Conservation (phyloP, 2,329 filamentous ascomycete genomes). For the Epichloe hybrida region DNA sequence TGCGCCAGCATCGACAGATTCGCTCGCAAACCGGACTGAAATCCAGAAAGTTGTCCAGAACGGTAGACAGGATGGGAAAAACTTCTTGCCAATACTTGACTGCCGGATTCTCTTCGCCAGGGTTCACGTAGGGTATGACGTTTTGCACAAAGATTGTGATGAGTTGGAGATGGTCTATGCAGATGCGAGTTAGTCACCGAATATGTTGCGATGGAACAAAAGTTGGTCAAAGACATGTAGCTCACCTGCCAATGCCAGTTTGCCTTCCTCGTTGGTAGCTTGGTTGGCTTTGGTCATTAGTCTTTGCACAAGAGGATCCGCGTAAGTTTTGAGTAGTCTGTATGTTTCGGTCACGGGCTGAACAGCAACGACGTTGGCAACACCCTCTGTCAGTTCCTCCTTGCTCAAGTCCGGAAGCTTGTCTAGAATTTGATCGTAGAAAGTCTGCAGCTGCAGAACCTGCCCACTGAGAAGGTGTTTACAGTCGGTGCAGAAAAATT, state of each 20-base stretch:
- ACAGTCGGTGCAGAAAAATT: slow-evolving; percentile 95
- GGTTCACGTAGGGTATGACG: slow-evolving; percentile 60
- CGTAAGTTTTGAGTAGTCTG: slow-evolving; percentile 78
- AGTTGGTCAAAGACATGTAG: not conserved
- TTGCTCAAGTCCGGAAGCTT: slow-evolving; percentile 75
- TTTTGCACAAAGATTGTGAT: slow-evolving; percentile 80
- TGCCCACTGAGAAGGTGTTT: slow-evolving; percentile 72
- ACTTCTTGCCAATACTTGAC: slow-evolving; percentile 96
- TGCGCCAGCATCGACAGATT: slow-evolving; percentile 88
- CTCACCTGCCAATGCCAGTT: slow-evolving; percentile 72
- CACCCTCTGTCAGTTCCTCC: slow-evolving; percentile 92
- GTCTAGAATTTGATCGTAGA: slow-evolving; percentile 83
- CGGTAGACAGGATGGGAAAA: slow-evolving; percentile 72
- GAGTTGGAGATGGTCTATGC: slow-evolving; percentile 70
- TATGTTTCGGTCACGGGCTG: slow-evolving; percentile 73
- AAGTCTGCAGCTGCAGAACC: slow-evolving; percentile 74
- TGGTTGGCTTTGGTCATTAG: slow-evolving; percentile 79
- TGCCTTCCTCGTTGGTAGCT: slow-evolving; percentile 69
- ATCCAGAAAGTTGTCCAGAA: slow-evolving; percentile 74
- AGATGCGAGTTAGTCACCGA: not conserved
- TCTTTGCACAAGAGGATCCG: slow-evolving; percentile 74
- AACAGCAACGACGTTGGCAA: slow-evolving; percentile 79
- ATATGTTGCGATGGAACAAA: not conserved
- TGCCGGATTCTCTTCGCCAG: slow-evolving; percentile 66
- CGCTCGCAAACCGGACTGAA: slow-evolving; percentile 86